Percentiles rank a stretch among this genome's conserved stretches.
Evolutionary conservation across 2,329 filamentous ascomycete genomes (phyloP).

Genomic region (Pestalotiopsis sp.): DNA sequence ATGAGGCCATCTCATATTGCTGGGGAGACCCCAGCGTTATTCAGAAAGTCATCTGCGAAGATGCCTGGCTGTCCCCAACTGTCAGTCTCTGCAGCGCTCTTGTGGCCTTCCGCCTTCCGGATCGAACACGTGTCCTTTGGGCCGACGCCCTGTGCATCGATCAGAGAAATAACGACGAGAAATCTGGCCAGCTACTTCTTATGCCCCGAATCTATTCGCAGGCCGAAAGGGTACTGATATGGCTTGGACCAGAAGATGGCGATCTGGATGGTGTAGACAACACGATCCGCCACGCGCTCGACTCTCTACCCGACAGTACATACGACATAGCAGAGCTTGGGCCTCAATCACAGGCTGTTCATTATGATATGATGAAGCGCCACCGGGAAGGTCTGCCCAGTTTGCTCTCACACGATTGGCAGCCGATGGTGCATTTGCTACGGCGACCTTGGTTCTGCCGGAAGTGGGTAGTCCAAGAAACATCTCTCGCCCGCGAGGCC

Average conservation of each 20-base stretch:
- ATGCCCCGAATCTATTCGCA: conserved; percentile 1
- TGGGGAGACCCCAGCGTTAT: background rate
- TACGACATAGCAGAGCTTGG: background rate
- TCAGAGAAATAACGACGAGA: background rate
- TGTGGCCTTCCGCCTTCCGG: background rate
- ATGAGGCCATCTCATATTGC: conserved; percentile 1
- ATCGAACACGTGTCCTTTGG: background rate
- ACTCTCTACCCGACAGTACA: background rate
- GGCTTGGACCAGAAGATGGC: conserved; percentile 1
- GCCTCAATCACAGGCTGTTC: background rate
- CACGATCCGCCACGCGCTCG: background rate
- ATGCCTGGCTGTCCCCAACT: background rate
- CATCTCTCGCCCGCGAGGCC: conserved; percentile 13
- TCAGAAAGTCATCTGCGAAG: background rate
- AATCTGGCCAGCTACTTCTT: background rate
- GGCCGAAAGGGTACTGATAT: background rate
- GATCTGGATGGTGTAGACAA: background rate
- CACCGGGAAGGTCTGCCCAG: background rate
- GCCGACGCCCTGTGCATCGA: conserved; percentile 1
- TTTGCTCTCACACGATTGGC: background rate
- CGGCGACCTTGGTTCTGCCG: conserved; percentile 7
- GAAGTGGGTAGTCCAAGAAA: conserved; percentile 19
- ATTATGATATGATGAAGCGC: background rate
- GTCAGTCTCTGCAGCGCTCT: background rate
- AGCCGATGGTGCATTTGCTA: background rate